Conservation (phyloP, 2,329 filamentous ascomycete genomes). For the Macrophomina phaseolina region DNA sequence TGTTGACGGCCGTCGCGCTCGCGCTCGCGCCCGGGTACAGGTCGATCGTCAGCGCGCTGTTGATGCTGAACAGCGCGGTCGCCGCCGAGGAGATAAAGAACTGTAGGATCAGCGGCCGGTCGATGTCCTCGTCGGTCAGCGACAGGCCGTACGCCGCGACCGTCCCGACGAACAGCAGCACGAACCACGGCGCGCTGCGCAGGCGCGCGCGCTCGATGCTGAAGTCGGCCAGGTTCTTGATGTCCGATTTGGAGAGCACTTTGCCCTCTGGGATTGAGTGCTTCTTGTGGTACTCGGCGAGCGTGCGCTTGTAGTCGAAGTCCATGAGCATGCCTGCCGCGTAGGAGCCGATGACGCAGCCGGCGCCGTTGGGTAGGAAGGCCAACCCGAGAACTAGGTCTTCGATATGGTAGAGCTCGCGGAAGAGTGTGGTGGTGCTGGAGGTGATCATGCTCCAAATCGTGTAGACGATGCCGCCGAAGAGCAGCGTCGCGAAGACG, state of each 20-base stretch:
- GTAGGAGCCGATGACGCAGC: slow-evolving; percentile 46
- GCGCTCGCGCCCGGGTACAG: slow-evolving; percentile 55
- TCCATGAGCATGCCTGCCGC: slow-evolving; percentile 52
- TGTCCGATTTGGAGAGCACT: no score
- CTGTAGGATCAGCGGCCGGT: slow-evolving; percentile 30
- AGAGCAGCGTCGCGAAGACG: slow-evolving; percentile 44
- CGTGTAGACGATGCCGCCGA: slow-evolving; percentile 49
- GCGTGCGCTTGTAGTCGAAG: slow-evolving; percentile 40
- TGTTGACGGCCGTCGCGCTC: neutral
- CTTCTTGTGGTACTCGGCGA: slow-evolving; percentile 1
- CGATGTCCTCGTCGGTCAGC: slow-evolving; percentile 36
- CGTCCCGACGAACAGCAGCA: slow-evolving; percentile 43
- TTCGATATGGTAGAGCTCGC: slow-evolving; percentile 52
- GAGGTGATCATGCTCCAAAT: slow-evolving; percentile 49
- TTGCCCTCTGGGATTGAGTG: neutral
- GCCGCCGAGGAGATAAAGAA: slow-evolving; percentile 43
- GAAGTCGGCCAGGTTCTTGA: neutral
- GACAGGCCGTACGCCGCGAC: slow-evolving; percentile 47
- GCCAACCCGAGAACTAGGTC: slow-evolving; percentile 53
- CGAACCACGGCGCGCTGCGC: slow-evolving; percentile 48
- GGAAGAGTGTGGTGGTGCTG: slow-evolving; percentile 53
- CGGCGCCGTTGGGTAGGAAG: slow-evolving; percentile 48
- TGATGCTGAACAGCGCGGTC: slow-evolving; percentile 54
- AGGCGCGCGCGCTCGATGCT: slow-evolving; percentile 48
- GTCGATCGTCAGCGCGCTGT: slow-evolving; percentile 69